Percentiles rank a stretch among this genome's conserved stretches.
phyloP scores from a whole-genome alignment of 129 eudicot species.

The Escallonia herrerae region DNA sequence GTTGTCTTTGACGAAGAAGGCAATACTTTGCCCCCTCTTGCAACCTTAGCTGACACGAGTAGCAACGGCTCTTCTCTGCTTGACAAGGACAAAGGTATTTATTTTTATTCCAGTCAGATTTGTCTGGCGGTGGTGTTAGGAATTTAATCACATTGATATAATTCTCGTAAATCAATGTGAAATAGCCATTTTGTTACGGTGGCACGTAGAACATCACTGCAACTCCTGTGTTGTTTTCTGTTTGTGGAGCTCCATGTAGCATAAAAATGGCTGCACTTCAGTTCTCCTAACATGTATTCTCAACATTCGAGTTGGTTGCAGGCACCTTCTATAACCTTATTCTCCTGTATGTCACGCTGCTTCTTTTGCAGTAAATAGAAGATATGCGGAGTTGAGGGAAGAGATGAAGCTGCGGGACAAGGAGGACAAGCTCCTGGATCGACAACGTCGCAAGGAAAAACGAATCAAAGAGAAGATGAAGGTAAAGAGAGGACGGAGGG shows the following conservation, averaged over 20 bases:
- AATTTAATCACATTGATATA: too few species aligned
- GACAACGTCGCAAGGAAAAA: constrained; percentile 68
- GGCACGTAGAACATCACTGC: too few species aligned
- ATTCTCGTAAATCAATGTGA: too few species aligned
- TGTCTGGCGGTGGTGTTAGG: too few species aligned
- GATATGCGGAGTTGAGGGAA: constrained; percentile 63
- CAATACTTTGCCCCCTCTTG: constrained; percentile 74
- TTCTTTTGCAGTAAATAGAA: constrained; percentile 44
- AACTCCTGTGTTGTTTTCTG: too few species aligned
- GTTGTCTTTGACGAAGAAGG: constrained; percentile 94
- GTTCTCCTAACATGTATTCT: too few species aligned
- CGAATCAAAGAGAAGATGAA: constrained; percentile 68
- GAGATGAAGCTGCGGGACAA: constrained; percentile 60
- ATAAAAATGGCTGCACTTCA: too few species aligned
- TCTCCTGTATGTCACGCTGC: background rate
- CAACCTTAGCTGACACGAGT: constrained; percentile 45
- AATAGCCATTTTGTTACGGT: too few species aligned
- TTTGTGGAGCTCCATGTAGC: too few species aligned
- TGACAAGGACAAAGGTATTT: constrained; percentile 66
- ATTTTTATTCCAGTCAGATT: background rate
- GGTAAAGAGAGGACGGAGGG: constrained; percentile 52
- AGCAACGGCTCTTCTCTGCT: constrained; percentile 35
- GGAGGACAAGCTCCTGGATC: constrained; percentile 72
- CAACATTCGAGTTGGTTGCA: background rate
- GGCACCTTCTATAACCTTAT: background rate